Base-by-base conservation (phyloP, 176 grass and related monocot species). In the Eragrostis curvula region DNA sequence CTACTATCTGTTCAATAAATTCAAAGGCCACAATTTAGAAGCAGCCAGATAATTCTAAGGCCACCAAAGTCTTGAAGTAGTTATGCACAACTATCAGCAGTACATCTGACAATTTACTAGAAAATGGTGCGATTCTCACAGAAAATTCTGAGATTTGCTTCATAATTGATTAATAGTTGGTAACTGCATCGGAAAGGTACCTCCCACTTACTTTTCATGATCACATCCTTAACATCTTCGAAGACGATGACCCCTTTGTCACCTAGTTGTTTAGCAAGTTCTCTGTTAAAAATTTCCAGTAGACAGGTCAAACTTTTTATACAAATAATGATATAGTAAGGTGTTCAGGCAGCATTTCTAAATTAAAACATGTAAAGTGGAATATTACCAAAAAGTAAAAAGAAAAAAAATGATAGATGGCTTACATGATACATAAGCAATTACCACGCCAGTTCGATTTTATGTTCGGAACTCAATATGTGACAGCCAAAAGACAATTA, bases 121-220 rank as follows among this genome's bases (percentile, higher is more conserved):
- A 66, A 45, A 12, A 20, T 41, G 57, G 73, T 68, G 18, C 27
- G 18, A 32, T 75, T 60, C 46, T 50, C 14, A 77, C n/a, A 32
- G 58, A 9, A n/a, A 32, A 3, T 10, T 14, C 46, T 32, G 65
- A 53, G 49, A 51, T 79, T 78, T 28, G 55, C 9, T 72, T 72
- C 30, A 80, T 81, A 76, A 8, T 60, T 58, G 45, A 47, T 17
- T 55, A n/a, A 71, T 23, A 52, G 9, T 55, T 24, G 63, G 32
- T 46, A 71, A 81, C 24, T 48, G 11, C 45, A 44, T 52, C 12
- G 8, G 56, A 75, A n/a, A n/a, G n/a, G n/a, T n/a, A n/a, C n/a
- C n/a, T n/a, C n/a, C n/a, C n/a, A n/a, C 84, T 85, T 91, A 95
- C 96, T 88, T 84, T 93, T 94, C 87, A 86, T 93, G 36, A 98